These are phyloP conservation scores for Hamigera avellanea DNA, from an alignment of 495 filamentous ascomycete species.

Conservation along the genomic window DNA sequence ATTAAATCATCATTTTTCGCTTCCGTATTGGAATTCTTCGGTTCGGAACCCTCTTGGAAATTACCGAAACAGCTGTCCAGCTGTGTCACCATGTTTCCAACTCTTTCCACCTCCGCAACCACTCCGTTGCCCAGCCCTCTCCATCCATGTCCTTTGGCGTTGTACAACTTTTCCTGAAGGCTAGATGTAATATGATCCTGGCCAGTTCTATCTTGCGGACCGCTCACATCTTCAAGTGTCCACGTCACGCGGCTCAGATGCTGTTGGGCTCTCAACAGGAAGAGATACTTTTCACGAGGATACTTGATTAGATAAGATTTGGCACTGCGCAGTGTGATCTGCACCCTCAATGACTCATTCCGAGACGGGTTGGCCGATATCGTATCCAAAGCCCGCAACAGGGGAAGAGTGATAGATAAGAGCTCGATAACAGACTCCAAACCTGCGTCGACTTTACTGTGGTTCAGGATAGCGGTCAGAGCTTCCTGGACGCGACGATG, in stretches of 20 bases:
- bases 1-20: not conserved
- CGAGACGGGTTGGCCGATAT: constrained; percentile 18
- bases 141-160: constrained; percentile 37
- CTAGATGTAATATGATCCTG: constrained; percentile 8
- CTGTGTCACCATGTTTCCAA: constrained; percentile 29
- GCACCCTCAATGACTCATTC: constrained; percentile 15
- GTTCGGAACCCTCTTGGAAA: too few relatives aligned
- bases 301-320: constrained; percentile 34
- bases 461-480: constrained; percentile 52
- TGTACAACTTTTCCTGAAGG: constrained; percentile 24
- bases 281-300: constrained; percentile 21
- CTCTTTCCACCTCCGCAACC: constrained; percentile 22
- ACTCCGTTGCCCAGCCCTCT: constrained; percentile 35
- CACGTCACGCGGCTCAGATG: constrained; percentile 25
- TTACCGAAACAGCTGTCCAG: constrained; percentile 18
- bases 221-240: constrained; percentile 27
- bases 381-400: constrained; percentile 51
- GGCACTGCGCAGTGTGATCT: constrained; percentile 30
- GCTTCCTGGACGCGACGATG: constrained; percentile 60
- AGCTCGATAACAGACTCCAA: constrained; percentile 42
- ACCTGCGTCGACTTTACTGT: constrained; percentile 27
- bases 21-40: not conserved
- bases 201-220: constrained; percentile 6
- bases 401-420: constrained; percentile 52
- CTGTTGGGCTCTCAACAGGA: constrained; percentile 20